Percentiles rank a stretch among this genome's conserved stretches.
Evolutionary conservation across 2,329 filamentous ascomycete species (phyloP).

Genomic region (Penicillium crustosum): DNA sequence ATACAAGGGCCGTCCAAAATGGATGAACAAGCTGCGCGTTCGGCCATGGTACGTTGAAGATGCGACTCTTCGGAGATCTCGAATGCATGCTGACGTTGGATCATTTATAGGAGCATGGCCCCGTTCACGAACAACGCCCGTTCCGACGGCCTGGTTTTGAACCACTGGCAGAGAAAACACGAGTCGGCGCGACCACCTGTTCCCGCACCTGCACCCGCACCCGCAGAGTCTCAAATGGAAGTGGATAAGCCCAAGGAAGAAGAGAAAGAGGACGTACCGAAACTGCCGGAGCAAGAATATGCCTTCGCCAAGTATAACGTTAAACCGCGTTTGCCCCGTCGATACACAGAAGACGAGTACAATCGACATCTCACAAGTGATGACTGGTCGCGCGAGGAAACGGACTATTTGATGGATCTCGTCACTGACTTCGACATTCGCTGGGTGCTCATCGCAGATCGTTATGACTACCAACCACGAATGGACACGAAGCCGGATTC

Average conservation of each 20-base stretch:
- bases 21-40: slow-evolving; percentile 46
- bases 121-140: slow-evolving; percentile 78
- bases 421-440: slow-evolving; percentile 79
- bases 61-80: slow-evolving; percentile 54
- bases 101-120: slow-evolving; percentile 64
- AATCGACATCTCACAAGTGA: slow-evolving; percentile 67
- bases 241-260: slow-evolving; percentile 41
- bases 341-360: slow-evolving; percentile 86
- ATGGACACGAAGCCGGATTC: slow-evolving; percentile 30
- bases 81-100: slow-evolving; percentile 32
- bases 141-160: slow-evolving; percentile 67
- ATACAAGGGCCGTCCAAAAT: slow-evolving; percentile 53
- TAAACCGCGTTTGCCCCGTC: slow-evolving; percentile 68
- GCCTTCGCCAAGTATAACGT: slow-evolving; percentile 87
- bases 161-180: slow-evolving; percentile 75
- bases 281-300: slow-evolving; percentile 48
- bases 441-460: slow-evolving; percentile 89
- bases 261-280: slow-evolving; percentile 33
- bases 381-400: slow-evolving; percentile 90
- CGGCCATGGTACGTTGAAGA: slow-evolving; percentile 49
- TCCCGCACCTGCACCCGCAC: slow-evolving; percentile 15
- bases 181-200: slow-evolving; percentile 42
- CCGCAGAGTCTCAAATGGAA: slow-evolving; percentile 41
- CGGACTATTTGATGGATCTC: slow-evolving; percentile 79
- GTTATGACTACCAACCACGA: slow-evolving; percentile 68